Percentiles rank a stretch among this genome's conserved stretches.
Conservation (phyloP, 257 asterid genomes). For the Eucommia ulmoides region DNA sequence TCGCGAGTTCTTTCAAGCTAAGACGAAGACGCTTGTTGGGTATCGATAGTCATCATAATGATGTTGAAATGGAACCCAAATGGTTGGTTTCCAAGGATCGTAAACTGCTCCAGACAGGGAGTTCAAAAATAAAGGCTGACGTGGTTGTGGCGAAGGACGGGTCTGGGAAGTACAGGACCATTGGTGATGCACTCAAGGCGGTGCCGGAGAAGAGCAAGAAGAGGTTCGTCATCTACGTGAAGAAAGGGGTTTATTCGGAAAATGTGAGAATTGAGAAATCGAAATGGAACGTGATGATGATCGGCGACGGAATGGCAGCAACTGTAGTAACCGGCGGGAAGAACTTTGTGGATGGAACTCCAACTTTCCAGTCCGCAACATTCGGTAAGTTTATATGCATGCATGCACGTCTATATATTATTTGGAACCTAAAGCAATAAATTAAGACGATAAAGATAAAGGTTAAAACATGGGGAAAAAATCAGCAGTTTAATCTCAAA, state of each 20-base stretch:
- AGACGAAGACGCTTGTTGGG: constrained; percentile 15
- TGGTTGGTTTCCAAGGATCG: constrained; percentile 48
- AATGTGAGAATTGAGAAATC: constrained; percentile 33
- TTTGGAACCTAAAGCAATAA: neutral
- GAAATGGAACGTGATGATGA: constrained; percentile 39
- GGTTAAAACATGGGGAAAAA: neutral
- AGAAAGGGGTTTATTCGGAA: constrained; percentile 7
- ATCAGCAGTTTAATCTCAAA: too few relatives aligned
- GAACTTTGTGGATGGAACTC: constrained; percentile 35
- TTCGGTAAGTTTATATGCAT: constrained; percentile 21
- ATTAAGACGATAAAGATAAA: neutral
- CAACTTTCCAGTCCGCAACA: constrained; percentile 35
- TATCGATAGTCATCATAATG: neutral
- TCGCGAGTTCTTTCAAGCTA: neutral
- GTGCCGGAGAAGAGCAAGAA: neutral
- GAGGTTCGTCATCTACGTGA: neutral
- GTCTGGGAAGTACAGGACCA: constrained; percentile 1
- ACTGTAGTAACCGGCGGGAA: constrained; percentile 29
- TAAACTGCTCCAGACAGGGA: constrained; percentile 16
- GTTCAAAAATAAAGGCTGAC: constrained; percentile 22
- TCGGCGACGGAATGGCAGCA: constrained; percentile 35
- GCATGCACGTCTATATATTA: neutral
- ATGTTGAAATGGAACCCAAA: constrained; percentile 11
- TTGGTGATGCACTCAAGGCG: neutral
- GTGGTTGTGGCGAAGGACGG: constrained; percentile 28